Percentiles rank a stretch among this genome's conserved stretches.
These are phyloP conservation scores for Aciculoconidium aculeatum DNA, from an alignment of 805 yeast genomes.

Conservation along the genomic window DNA sequence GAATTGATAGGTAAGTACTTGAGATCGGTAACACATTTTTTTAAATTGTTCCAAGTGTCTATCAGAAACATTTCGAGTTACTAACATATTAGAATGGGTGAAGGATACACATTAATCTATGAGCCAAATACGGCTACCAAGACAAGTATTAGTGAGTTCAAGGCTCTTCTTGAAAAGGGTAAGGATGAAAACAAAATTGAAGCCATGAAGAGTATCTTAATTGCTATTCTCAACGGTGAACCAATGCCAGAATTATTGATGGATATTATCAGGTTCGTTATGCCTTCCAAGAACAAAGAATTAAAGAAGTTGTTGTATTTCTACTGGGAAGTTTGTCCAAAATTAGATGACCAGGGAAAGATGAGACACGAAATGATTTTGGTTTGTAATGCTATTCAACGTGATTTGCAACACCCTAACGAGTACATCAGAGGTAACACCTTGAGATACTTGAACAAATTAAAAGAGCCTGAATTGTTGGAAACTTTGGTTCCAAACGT, in stretches of 20 bases:
- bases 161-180: conserved; percentile 77
- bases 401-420: conserved; percentile 96
- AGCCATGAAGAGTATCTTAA: conserved; percentile 83
- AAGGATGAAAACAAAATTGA: conserved; percentile 81
- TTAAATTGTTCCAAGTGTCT: no score
- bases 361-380: conserved; percentile 97
- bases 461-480: conserved; percentile 86
- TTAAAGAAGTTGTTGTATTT: conserved; percentile 88
- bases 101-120: conserved; percentile 75
- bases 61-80: background rate
- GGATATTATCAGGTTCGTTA: conserved; percentile 95
- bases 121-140: conserved; percentile 66
- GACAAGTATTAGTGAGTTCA: conserved; percentile 67
- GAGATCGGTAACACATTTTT: no score
- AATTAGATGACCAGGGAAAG: conserved; percentile 80
- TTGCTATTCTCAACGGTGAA: conserved; percentile 87
- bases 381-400: conserved; percentile 96
- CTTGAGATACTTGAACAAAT: conserved; percentile 81
- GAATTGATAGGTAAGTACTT: no score
- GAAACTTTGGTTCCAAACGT: conserved; percentile 95
- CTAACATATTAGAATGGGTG: conserved; percentile 4
- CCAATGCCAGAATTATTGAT: conserved; percentile 87
- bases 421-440: conserved; percentile 96
- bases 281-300: conserved; percentile 91
- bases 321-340: conserved; percentile 98